These are phyloP conservation scores for Heliosperma pusillum DNA, from an alignment of 148 eudicot genomes.

Conservation along the genomic window DNA sequence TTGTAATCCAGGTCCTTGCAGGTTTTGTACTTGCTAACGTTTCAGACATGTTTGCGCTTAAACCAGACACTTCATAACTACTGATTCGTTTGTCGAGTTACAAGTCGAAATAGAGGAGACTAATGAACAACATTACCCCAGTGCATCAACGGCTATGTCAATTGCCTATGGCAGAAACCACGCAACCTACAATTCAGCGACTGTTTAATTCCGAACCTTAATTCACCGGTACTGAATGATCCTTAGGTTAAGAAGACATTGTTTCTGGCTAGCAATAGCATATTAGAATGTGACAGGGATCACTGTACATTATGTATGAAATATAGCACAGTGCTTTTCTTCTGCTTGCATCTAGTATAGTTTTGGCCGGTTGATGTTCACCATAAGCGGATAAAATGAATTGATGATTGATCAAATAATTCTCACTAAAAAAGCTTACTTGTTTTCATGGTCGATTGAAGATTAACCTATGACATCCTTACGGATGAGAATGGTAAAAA, in stretches of 20 bases:
- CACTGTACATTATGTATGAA: background rate
- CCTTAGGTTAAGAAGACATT: background rate
- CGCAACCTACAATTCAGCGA: background rate
- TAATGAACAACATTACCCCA: background rate
- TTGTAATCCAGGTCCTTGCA: conserved; percentile 22
- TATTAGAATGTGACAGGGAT: background rate
- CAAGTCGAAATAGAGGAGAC: background rate
- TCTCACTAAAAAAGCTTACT: no score
- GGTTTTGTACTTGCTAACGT: conserved; percentile 34
- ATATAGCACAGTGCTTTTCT: background rate
- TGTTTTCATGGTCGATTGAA: no score
- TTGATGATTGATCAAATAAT: no score
- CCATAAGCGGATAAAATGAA: no score
- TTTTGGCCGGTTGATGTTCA: no score
- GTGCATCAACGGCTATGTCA: background rate
- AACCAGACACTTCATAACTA: conserved; percentile 11
- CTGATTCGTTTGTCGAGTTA: background rate
- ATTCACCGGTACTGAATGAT: background rate
- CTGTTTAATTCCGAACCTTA: background rate
- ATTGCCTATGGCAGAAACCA: background rate
- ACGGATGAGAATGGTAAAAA: no score
- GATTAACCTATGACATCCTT: no score
- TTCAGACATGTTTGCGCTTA: conserved; percentile 16
- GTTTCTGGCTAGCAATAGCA: background rate
- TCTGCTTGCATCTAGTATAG: background rate